Evolutionary conservation across 139 green algal genomes (phyloP), one percentile per base, ranked within the genome.

Genomic region (Diplosphaera chodatii): DNA sequence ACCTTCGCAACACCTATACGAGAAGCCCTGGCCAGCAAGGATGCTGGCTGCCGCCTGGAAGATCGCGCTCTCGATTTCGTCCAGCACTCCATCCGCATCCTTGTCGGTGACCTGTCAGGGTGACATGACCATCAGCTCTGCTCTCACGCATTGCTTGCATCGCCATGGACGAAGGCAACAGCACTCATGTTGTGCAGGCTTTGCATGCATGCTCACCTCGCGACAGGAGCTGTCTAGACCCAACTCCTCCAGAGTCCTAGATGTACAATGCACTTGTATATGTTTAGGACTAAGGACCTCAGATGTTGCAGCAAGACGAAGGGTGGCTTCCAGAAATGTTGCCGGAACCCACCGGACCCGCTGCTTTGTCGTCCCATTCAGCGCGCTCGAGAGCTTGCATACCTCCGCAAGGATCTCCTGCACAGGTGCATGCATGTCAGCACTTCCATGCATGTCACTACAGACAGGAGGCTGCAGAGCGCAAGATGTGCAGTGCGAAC

Each of bases 61-160:
- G 10, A 95, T 83, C 13, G 87, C 74, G 16, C 77, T 69, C 71
- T 97, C 91, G 13, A 96, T 86, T 66, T 94, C 91, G 32, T 89
- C 81, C n/a, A 94, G 78, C 13, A 96, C 89, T 0, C 78, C 83
- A 22, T 86, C 73, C 1, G 84, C 85, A 64, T 86, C 82, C 78
- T 94, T 96, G 77, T 97, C 90, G 1, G 95, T 79, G 20, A 96
- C 87, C 84, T 92, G 63, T n/a, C n/a, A n/a, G n/a, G n/a, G n/a
- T n/a, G n/a, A n/a, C n/a, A n/a, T n/a, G n/a, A n/a, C n/a, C n/a
- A n/a, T n/a, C n/a, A n/a, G n/a, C n/a, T n/a, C n/a, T n/a, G n/a
- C n/a, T n/a, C n/a, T n/a, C n/a, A n/a, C n/a, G n/a, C n/a, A n/a
- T n/a, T n/a, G n/a, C n/a, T n/a, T n/a, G n/a, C n/a, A n/a, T n/a